Evolutionary conservation across 495 filamentous ascomycete genomes (phyloP).

Genomic region (Rhizodiscina lignyota): DNA sequence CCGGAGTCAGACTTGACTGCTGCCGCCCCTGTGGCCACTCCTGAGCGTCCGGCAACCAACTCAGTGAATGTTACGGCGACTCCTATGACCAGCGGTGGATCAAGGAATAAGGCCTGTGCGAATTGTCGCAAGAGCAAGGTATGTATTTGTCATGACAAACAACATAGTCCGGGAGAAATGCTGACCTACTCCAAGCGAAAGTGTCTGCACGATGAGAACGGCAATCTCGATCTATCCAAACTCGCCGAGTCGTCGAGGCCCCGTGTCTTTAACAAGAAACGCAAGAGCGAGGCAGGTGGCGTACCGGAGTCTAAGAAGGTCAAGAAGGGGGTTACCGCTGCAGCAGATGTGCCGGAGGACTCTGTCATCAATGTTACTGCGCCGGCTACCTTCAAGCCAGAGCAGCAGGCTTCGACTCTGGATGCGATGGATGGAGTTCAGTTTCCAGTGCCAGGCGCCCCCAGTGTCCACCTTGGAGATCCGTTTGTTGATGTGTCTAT

Average conservation of each 20-base stretch:
- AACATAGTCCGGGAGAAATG: conserved; percentile 9
- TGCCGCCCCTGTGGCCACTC: no score
- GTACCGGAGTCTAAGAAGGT: conserved; percentile 8
- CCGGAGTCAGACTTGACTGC: no score
- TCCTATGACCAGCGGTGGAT: conserved; percentile 4
- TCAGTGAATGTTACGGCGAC: conserved; percentile 6
- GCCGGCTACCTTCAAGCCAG: not conserved
- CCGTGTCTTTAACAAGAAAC: conserved; percentile 34
- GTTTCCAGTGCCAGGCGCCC: no score
- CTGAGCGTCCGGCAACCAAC: not conserved
- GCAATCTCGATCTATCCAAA: conserved; percentile 46
- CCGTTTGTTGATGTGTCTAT: no score
- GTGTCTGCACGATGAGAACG: conserved; percentile 50
- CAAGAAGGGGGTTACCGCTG: conserved; percentile 10
- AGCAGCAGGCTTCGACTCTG: not conserved
- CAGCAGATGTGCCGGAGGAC: no score
- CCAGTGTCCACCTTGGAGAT: no score
- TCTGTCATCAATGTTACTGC: not conserved
- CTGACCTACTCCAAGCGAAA: conserved; percentile 31
- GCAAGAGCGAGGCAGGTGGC: conserved; percentile 23
- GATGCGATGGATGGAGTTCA: not conserved
- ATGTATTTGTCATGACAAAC: conserved; percentile 7
- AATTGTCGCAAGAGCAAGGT: conserved; percentile 57
- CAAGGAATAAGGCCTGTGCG: conserved; percentile 40
- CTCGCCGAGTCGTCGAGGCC: conserved; percentile 42